phyloP scores from a whole-genome alignment of 495 filamentous ascomycete genomes.

The Aeminium ludgeri region DNA sequence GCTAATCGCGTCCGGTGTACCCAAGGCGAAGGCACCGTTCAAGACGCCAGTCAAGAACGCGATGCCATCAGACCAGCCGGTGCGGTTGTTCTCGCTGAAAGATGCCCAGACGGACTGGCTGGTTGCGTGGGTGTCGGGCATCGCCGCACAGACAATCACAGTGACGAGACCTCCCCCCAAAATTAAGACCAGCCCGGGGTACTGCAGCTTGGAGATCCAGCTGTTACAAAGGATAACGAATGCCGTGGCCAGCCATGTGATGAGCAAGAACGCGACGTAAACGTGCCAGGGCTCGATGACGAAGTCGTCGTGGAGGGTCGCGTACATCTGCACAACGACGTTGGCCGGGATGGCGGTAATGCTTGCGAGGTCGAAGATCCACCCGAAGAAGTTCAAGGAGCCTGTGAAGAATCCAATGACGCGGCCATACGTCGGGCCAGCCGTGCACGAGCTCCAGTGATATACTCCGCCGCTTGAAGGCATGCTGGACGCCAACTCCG shows the following conservation, averaged over 20 bases:
- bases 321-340: conserved; percentile 55
- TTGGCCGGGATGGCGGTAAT: conserved; percentile 52
- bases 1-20: conserved; percentile 50
- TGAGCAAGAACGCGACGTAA: conserved; percentile 50
- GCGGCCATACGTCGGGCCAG: conserved; percentile 50
- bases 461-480: conserved; percentile 72
- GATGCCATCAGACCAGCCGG: conserved; percentile 54
- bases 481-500: conserved; percentile 56
- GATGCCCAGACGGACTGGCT: conserved; percentile 28
- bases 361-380: conserved; percentile 51
- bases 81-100: conserved; percentile 35
- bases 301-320: conserved; percentile 48
- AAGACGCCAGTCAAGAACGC: conserved; percentile 69
- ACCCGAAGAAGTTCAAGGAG: conserved; percentile 67
- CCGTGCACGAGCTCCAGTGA: conserved; percentile 68
- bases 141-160: conserved; percentile 55
- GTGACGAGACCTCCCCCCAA: conserved; percentile 52
- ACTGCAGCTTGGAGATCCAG: conserved; percentile 46
- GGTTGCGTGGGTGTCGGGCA: conserved; percentile 47
- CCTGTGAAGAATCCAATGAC: conserved; percentile 62
- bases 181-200: conserved; percentile 51
- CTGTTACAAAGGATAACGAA: conserved; percentile 56
- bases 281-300: conserved; percentile 47
- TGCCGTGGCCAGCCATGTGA: conserved; percentile 47
- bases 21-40: conserved; percentile 73